These are phyloP conservation scores for Dactylellina haptotyla DNA, from an alignment of 2,329 filamentous ascomycete species.

Conservation along the genomic window DNA sequence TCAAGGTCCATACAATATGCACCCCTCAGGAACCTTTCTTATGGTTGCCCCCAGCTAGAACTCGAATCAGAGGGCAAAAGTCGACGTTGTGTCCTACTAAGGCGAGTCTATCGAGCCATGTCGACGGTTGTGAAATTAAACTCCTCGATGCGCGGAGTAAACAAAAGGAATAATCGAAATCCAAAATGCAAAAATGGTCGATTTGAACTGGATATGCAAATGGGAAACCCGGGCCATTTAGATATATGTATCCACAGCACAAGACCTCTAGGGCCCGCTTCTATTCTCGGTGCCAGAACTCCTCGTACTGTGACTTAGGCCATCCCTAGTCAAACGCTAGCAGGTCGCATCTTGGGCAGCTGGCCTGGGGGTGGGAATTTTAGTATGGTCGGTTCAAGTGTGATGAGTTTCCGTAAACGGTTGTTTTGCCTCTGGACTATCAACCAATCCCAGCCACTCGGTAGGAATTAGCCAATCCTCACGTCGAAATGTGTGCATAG, in stretches of 20 bases:
- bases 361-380: slow-evolving; percentile 22
- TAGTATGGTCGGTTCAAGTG: slow-evolving; percentile 41
- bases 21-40: slow-evolving; percentile 10
- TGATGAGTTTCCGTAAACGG: slow-evolving; percentile 55
- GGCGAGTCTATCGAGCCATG: slow-evolving; percentile 50
- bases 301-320: too few species aligned
- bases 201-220: slow-evolving; percentile 17
- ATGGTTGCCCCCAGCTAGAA: slow-evolving; percentile 39
- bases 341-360: slow-evolving; percentile 17
- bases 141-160: slow-evolving; percentile 28
- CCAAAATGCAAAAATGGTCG: slow-evolving; percentile 1
- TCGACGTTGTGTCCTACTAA: slow-evolving; percentile 27
- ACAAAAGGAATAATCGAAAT: too few species aligned
- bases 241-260: slow-evolving; percentile 52
- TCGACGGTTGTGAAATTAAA: slow-evolving; percentile 36
- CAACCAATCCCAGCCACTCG: slow-evolving; percentile 48
- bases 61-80: slow-evolving; percentile 48
- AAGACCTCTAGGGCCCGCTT: slow-evolving; percentile 30
- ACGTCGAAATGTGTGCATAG: slow-evolving; percentile 23
- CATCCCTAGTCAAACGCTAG: slow-evolving; percentile 7
- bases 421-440: slow-evolving; percentile 50
- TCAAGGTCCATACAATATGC: slow-evolving; percentile 46
- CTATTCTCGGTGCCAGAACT: slow-evolving; percentile 43
- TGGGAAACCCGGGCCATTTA: slow-evolving; percentile 42
- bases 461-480: slow-evolving; percentile 39